phyloP scores from a whole-genome alignment of 1,284 basidiomycete genomes.

The Malassezia brasiliensis region DNA sequence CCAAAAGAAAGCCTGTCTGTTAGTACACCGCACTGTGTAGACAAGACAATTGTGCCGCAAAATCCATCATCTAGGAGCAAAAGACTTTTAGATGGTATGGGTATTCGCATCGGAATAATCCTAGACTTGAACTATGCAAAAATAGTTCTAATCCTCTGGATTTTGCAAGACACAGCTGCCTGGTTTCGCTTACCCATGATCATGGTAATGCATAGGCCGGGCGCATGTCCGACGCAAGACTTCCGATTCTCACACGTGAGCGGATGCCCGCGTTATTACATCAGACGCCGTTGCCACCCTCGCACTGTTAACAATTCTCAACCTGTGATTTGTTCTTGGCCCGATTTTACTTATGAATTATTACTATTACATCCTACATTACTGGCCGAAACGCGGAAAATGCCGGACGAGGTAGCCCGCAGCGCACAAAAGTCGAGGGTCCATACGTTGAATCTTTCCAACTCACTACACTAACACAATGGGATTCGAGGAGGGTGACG shows the following conservation, averaged over 20 bases:
- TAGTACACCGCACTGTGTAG: no score
- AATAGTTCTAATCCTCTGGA: slow-evolving; percentile 31
- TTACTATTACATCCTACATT: neutral
- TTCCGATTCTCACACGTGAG: no score
- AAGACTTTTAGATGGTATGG: slow-evolving; percentile 41
- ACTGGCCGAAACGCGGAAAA: slow-evolving; percentile 8
- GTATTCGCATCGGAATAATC: slow-evolving; percentile 31
- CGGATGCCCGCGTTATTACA: no score
- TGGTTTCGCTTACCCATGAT: neutral
- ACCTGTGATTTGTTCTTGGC: neutral
- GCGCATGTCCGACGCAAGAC: no score
- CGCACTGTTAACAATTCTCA: neutral
- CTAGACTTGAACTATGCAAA: slow-evolving; percentile 42
- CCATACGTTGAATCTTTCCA: neutral
- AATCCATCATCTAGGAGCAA: slow-evolving; percentile 43
- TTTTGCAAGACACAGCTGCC: neutral
- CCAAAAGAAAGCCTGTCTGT: no score
- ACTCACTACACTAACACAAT: slow-evolving; percentile 19
- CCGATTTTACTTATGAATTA: neutral
- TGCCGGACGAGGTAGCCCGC: neutral
- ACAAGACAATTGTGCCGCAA: neutral
- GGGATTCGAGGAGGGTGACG: slow-evolving; percentile 36
- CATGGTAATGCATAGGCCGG: no score
- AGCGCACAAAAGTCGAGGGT: neutral
- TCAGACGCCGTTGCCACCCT: neutral